Evolutionary conservation across 768 basidiomycete genomes (phyloP).

Genomic region (Coprinopsis marcescibilis): DNA sequence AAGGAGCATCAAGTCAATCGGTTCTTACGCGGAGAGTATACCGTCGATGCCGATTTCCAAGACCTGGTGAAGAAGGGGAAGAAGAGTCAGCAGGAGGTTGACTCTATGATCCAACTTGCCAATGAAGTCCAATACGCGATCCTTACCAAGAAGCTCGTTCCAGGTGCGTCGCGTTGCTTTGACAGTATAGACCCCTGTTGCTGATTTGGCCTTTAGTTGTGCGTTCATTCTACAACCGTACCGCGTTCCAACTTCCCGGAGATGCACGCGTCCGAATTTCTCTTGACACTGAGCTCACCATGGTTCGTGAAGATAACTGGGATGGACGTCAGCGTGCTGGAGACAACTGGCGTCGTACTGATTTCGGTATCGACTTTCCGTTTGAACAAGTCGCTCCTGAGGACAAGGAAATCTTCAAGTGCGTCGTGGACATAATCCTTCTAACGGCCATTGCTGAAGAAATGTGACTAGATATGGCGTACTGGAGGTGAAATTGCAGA

Average conservation of each 20-base stretch:
- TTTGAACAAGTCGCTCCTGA: constrained; percentile 69
- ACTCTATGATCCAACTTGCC: constrained; percentile 93
- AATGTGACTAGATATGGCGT: constrained; percentile 65
- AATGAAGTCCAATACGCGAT: constrained; percentile 93
- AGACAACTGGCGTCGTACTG: constrained; percentile 90
- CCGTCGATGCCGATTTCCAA: constrained; percentile 90
- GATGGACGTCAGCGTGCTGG: constrained; percentile 73
- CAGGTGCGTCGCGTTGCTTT: constrained; percentile 48
- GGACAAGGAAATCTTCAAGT: constrained; percentile 94
- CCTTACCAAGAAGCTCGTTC: constrained; percentile 71
- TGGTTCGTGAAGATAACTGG: constrained; percentile 97
- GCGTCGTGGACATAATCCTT: constrained; percentile 1
- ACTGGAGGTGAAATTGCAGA: constrained; percentile 95
- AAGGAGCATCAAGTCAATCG: constrained; percentile 92
- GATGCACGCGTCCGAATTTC: constrained; percentile 99
- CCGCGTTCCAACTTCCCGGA: constrained; percentile 97
- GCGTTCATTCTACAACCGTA: constrained; percentile 97
- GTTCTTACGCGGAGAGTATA: constrained; percentile 86
- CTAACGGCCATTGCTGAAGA: constrained; percentile 13
- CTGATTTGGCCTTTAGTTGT: constrained; percentile 50
- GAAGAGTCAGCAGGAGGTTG: constrained; percentile 88
- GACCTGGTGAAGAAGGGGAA: constrained; percentile 82
- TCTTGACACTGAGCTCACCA: constrained; percentile 91
- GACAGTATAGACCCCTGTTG: not conserved
- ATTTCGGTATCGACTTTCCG: constrained; percentile 89